These are phyloP conservation scores for Plasmodium fragile DNA, from an alignment of 169 alveolate genomes.

Conservation along the genomic window DNA sequence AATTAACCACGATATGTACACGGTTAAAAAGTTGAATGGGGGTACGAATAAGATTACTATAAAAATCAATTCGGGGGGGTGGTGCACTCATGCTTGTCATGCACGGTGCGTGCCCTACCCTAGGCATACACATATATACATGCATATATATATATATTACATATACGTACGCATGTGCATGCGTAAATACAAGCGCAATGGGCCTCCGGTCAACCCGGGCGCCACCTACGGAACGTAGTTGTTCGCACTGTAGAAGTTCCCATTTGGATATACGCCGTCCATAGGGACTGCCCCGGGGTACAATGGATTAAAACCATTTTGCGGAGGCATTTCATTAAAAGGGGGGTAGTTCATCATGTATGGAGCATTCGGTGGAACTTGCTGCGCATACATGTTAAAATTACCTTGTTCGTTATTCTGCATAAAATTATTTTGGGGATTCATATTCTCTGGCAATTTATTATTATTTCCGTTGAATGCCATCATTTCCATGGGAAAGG, in stretches of 20 bases:
- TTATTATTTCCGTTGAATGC: background rate
- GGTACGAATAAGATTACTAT: slow-evolving; percentile 12
- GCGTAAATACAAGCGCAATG: background rate
- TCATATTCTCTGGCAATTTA: slow-evolving; percentile 18
- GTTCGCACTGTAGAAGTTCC: slow-evolving; percentile 30
- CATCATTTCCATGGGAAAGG: background rate
- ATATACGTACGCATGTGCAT: background rate
- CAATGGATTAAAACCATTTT: slow-evolving; percentile 43
- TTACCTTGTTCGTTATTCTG: slow-evolving; percentile 38
- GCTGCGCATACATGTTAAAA: slow-evolving; percentile 31
- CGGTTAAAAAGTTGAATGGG: background rate
- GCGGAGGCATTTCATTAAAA: slow-evolving; percentile 31
- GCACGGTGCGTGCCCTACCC: background rate
- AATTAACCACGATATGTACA: background rate
- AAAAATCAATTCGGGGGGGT: slow-evolving; percentile 11
- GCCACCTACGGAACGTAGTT: slow-evolving; percentile 20
- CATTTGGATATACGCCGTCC: slow-evolving; percentile 41
- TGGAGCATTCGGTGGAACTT: slow-evolving; percentile 21
- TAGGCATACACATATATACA: slow-evolving; percentile 6
- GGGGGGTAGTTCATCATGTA: slow-evolving; percentile 58
- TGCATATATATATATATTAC: background rate
- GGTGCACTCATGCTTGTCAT: background rate
- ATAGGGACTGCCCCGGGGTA: slow-evolving; percentile 28
- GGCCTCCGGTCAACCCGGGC: background rate
- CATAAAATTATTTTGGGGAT: slow-evolving; percentile 40